A percentile compares a stretch with the other conserved stretches of the same genome.
phyloP scores from a whole-genome alignment of 208 protist species.

The Trypanosoma vivax region DNA sequence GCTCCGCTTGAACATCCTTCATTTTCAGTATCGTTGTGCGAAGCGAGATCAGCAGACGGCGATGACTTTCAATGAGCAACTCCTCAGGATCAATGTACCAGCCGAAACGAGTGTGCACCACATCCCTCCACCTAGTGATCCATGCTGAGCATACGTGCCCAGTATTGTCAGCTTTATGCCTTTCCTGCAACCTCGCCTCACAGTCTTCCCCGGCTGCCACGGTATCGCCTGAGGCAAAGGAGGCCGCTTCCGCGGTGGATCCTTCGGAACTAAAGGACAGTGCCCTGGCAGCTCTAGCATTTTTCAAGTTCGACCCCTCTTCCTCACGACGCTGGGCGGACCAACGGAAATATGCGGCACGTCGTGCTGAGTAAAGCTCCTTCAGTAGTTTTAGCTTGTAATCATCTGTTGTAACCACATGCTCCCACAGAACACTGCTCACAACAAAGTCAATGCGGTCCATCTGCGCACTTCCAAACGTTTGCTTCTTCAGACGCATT shows the following conservation, averaged over 20 bases:
- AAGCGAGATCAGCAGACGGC: slow-evolving; percentile 52
- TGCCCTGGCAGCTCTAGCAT: neutral
- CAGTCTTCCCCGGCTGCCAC: too few relatives aligned
- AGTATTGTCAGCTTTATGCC: too few relatives aligned
- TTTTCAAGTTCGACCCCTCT: neutral
- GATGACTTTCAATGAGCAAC: slow-evolving; percentile 69
- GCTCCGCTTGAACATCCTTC: slow-evolving; percentile 56
- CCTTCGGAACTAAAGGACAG: too few relatives aligned
- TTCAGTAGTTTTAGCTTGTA: slow-evolving; percentile 63
- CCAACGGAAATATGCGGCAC: slow-evolving; percentile 31
- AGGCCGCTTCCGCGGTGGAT: too few relatives aligned
- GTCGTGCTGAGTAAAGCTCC: slow-evolving; percentile 44
- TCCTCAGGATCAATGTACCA: slow-evolving; percentile 79
- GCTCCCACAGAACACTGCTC: slow-evolving; percentile 64
- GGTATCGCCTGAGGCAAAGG: too few relatives aligned
- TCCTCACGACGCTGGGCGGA: slow-evolving; percentile 33
- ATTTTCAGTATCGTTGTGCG: slow-evolving; percentile 54
- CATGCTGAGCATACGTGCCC: neutral
- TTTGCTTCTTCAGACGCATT: slow-evolving; percentile 53
- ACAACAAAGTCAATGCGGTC: slow-evolving; percentile 62
- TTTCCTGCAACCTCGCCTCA: too few relatives aligned
- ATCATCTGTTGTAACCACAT: slow-evolving; percentile 66
- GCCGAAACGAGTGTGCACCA: slow-evolving; percentile 38
- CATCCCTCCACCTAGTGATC: slow-evolving; percentile 16
- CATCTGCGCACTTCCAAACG: slow-evolving; percentile 28